A percentile compares a stretch with the other conserved stretches of the same genome.
phyloP scores from a whole-genome alignment of 192 early-diverging fungal species.

The Chytriomyces sp. region DNA sequence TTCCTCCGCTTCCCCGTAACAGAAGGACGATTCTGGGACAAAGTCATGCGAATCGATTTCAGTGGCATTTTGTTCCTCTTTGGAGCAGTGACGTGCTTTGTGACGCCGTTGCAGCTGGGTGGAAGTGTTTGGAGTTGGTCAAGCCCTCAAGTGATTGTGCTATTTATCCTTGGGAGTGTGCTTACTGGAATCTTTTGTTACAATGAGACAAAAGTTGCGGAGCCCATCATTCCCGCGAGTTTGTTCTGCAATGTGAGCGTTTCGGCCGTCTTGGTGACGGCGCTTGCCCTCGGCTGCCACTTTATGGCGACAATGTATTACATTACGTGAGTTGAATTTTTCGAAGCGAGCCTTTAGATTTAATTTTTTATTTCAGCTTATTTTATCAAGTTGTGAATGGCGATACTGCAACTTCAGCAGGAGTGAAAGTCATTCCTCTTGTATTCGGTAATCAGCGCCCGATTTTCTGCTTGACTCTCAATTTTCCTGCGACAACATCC shows the following conservation, averaged over 20 bases:
- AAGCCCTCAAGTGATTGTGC: constrained; percentile 54
- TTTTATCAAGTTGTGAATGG: constrained; percentile 40
- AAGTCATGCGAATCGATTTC: constrained; percentile 66
- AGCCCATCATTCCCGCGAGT: constrained; percentile 36
- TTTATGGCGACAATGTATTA: constrained; percentile 10
- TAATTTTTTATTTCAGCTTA: too few species aligned
- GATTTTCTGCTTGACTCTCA: constrained; percentile 2
- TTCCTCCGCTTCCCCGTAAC: constrained; percentile 59
- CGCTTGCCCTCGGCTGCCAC: constrained; percentile 13
- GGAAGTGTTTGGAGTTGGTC: constrained; percentile 63
- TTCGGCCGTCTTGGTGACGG: constrained; percentile 10
- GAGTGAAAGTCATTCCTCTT: constrained; percentile 33
- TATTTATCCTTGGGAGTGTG: constrained; percentile 55
- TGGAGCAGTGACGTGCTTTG: constrained; percentile 50
- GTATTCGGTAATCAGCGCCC: constrained; percentile 19
- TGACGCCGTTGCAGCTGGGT: constrained; percentile 69
- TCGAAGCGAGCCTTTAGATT: constrained; percentile 7
- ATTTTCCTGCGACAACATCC: constrained; percentile 19
- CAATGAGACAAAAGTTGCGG: constrained; percentile 28
- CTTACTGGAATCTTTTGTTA: constrained; percentile 12
- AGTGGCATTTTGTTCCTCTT: constrained; percentile 52
- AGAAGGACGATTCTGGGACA: constrained; percentile 43
- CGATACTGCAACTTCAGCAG: constrained; percentile 28
- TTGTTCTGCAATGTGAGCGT: constrained; percentile 28
- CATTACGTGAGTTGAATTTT: constrained; percentile 20